Evolutionary conservation across 208 protist species (phyloP).

Genomic region (Angomonas deanei): DNA sequence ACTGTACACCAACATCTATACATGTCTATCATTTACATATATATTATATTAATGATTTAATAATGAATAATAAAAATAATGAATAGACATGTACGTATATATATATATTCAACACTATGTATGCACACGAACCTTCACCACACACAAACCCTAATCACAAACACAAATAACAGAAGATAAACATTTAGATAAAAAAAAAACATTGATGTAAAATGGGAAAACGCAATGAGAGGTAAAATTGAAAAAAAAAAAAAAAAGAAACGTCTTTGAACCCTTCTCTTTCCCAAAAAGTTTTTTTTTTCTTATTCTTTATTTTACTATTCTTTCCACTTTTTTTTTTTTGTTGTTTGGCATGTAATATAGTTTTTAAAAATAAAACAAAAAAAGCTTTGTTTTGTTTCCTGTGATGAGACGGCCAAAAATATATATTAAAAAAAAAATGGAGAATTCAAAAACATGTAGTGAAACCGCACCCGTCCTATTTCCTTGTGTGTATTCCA

Average conservation of each 20-base stretch:
- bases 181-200: conserved; percentile 10
- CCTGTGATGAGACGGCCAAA: no score
- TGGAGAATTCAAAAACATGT: no score
- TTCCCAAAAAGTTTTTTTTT: not conserved
- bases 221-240: not conserved
- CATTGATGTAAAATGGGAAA: not conserved
- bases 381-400: not conserved
- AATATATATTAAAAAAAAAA: no score
- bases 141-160: no score
- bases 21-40: no score
- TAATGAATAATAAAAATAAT: no score
- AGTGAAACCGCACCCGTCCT: no score
- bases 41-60: no score
- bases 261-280: not conserved
- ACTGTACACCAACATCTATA: no score
- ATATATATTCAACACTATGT: not conserved
- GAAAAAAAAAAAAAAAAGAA: not conserved
- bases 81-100: not conserved
- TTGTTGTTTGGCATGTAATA: conserved; percentile 5
- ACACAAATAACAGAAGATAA: not conserved
- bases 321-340: conserved; percentile 1
- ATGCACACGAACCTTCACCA: no score
- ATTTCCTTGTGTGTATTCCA: not conserved
- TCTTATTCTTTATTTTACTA: not conserved
- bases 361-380: not conserved